Base-by-base conservation (phyloP, 805 yeast species). In the Candida xiaguanensis region DNA sequence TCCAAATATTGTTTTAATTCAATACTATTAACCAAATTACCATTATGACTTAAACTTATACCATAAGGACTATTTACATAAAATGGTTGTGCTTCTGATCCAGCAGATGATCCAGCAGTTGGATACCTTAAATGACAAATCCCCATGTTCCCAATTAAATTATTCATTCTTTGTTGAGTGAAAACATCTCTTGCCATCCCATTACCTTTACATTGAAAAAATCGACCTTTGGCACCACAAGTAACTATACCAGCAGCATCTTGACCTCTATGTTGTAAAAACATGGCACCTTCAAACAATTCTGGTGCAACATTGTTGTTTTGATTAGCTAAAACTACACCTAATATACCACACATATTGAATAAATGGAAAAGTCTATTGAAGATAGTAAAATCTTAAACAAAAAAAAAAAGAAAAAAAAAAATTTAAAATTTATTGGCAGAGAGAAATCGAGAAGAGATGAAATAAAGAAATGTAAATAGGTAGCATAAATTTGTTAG, bases 201-300 rank as follows among this genome's bases (percentile, higher is more conserved):
- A 62, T 89, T 91, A 53, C 99, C 99, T 68, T 93, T 93, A 64
- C 99, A 93, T 67, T 91, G 98, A 67, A 87, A 90, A 43, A 93
- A 76, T 43, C 99, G 76, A 48, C 98, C 99, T 45, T 91, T 80
- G 32, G 84, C 72, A 39, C 96, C 98, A 61, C 96, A 88, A 6
- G 99, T 93, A 17, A 88, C 93, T 40, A 93, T 91, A 47, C 99
- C 99, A n/a, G 97, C 96, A 8, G 99, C 99, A 61, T 93, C 99
- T 68, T 93, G 99, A 33, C 99, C 99, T 58, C 99, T 78, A 59
- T 93, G 99, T 60, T 93, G 99, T 45, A 93, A 70, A 61, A 84
- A 91, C 67, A 89, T 78, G 46, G 91, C 83, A 5, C 96, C 96
- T 59, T 93, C 99, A 41, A 88, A 81, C 32, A 93, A 72, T 56